A percentile compares a stretch with the other conserved stretches of the same genome.
Conservation (phyloP, 768 basidiomycete species). For the Crassisporium funariophilum region DNA sequence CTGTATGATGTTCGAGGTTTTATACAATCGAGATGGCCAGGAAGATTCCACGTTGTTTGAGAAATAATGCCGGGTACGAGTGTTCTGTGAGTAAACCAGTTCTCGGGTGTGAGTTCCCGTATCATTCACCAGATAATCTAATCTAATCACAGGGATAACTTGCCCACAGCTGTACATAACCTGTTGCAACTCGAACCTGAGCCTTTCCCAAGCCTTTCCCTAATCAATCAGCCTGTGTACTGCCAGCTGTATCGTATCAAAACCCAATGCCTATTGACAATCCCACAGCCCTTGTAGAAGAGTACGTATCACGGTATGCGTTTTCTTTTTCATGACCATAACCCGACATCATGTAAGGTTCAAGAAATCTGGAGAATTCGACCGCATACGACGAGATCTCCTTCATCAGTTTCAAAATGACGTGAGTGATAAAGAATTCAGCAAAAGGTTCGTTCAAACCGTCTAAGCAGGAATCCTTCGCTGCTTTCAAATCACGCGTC, state of each 20-base stretch:
- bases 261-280: conserved; percentile 52
- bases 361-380: conserved; percentile 81
- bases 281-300: conserved; percentile 65
- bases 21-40: conserved; percentile 8
- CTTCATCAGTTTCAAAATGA: conserved; percentile 61
- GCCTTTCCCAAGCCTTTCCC: no score
- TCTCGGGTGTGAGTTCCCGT: conserved; percentile 9
- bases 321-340: neutral
- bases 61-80: conserved; percentile 14
- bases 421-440: conserved; percentile 40
- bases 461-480: conserved; percentile 48
- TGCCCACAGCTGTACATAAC: no score
- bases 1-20: neutral
- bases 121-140: conserved; percentile 1
- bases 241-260: conserved; percentile 3
- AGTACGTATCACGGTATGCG: conserved; percentile 40
- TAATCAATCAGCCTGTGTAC: neutral
- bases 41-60: conserved; percentile 20
- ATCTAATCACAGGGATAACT: conserved; percentile 17
- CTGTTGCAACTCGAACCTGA: no score
- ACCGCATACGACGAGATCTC: conserved; percentile 67
- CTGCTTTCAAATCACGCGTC: conserved; percentile 57
- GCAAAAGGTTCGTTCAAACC: no score
- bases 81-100: conserved; percentile 10
- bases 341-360: conserved; percentile 46